Evolutionary conservation across 768 basidiomycete genomes (phyloP).

Genomic region (Ephemerocybe angulata): DNA sequence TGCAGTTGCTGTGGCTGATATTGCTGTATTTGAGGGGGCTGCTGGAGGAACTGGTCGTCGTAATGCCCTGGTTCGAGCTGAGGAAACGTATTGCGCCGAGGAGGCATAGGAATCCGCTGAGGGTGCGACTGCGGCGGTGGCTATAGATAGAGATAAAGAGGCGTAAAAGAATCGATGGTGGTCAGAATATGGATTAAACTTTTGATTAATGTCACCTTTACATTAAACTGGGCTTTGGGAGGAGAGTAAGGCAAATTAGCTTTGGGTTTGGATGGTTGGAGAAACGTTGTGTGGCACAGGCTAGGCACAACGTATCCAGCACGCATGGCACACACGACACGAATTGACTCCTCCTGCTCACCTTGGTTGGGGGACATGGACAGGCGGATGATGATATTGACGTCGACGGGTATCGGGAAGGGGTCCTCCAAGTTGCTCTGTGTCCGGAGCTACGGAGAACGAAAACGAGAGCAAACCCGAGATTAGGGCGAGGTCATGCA

Average conservation of each 20-base stretch:
- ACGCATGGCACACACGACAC: background rate
- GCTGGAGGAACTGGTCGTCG: conserved; percentile 11
- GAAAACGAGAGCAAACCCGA: conserved; percentile 13
- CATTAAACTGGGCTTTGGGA: conserved; percentile 11
- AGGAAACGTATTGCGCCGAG: conserved; percentile 36
- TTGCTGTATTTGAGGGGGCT: background rate
- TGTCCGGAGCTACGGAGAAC: conserved; percentile 33
- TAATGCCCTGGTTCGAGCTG: conserved; percentile 24
- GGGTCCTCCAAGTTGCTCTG: conserved; percentile 36
- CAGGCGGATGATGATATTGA: conserved; percentile 38
- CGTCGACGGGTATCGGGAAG: conserved; percentile 41
- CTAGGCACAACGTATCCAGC: background rate
- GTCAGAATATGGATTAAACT: conserved; percentile 5
- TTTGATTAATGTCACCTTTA: conserved; percentile 12
- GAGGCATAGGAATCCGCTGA: conserved; percentile 16
- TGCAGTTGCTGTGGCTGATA: conserved; percentile 12
- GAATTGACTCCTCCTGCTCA: background rate
- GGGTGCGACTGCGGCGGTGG: conserved; percentile 6
- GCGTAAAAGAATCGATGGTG: background rate
- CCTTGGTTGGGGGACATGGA: conserved; percentile 27
- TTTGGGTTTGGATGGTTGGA: conserved; percentile 1
- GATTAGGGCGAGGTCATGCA: conserved; percentile 14
- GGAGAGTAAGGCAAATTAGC: background rate
- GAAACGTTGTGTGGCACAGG: background rate
- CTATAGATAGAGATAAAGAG: background rate